phyloP scores from a whole-genome alignment of 2,329 filamentous ascomycete species.

The Aspergillus candidus region DNA sequence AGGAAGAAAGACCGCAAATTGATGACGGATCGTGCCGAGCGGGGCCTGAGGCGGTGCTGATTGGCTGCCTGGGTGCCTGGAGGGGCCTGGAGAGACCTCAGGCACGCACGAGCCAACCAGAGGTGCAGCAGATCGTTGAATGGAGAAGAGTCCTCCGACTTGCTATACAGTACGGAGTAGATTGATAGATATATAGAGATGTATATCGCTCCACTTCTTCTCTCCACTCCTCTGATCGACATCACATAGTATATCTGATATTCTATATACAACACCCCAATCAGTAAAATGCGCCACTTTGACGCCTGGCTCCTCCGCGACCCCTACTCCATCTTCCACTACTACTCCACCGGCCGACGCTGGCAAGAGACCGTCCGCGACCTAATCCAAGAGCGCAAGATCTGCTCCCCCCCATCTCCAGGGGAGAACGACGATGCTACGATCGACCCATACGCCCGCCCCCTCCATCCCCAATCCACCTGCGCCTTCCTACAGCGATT shows the following conservation, averaged over 20 bases:
- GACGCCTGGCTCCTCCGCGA: constrained; percentile 35
- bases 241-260: too few species aligned
- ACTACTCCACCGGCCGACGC: constrained; percentile 30
- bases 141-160: background rate
- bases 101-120: too few species aligned
- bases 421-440: background rate
- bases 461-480: constrained; percentile 15
- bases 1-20: too few species aligned
- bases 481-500: constrained; percentile 22
- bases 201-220: too few species aligned
- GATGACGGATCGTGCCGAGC: too few species aligned
- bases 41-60: too few species aligned
- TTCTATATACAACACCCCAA: background rate
- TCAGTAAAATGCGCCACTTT: constrained; percentile 30
- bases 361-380: constrained; percentile 32
- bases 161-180: background rate
- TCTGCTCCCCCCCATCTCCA: constrained; percentile 23
- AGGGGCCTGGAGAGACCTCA: too few species aligned
- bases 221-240: background rate
- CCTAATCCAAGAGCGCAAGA: constrained; percentile 31
- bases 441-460: constrained; percentile 13
- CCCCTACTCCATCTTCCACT: constrained; percentile 36
- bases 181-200: background rate
- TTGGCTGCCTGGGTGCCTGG: too few species aligned
- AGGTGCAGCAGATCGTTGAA: background rate